Evolutionary conservation across 192 early-diverging fungal genomes (phyloP), one percentile per base, ranked within the genome.

Genomic region (Linnemannia zychae): DNA sequence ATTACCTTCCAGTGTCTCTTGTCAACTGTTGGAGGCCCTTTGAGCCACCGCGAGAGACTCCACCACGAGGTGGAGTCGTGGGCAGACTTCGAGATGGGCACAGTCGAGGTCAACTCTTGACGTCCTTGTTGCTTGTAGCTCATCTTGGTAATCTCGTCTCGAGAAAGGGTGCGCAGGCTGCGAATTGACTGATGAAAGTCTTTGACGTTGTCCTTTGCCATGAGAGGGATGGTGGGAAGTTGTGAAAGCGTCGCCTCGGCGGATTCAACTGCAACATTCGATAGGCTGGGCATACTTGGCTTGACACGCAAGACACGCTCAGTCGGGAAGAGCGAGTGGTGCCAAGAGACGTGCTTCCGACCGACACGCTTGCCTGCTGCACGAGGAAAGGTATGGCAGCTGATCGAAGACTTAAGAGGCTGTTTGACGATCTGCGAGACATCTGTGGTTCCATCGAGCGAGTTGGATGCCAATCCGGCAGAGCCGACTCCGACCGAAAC

Each of bases 91-190:
- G 83, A 76, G 40, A 85, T 85, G 15, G 83, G 83, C 17, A 79
- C 70, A 15, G 83, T 16, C 0, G 83, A 79, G 0, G 73, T 79
- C 57, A 85, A 34, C 33, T 79, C 77, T 38, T 79, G 83, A 16
- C 83, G 71, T 46, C 83, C 83, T 48, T 85, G 83, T 38, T 85
- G 83, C 63, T 85, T 85, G 44, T 85, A 85, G 31, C 83, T 85
- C 83, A 76, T 85, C 74, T 73, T 85, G n/a, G 83, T 65, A 40
- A 85, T 85, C n/a, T 85, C 83, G 22, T 68, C 72, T 33, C 83
- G 47, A 5, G 83, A 85, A 20, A 85, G 48, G 0, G 83, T 79
- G 48, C 83, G 36, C 70, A 85, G 65, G 44, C 83, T 79, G 7
- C 83, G 72, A 69, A 85, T 79, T 9, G 83, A 85, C 44, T 85